These are phyloP conservation scores for Glonium stellatum DNA, from an alignment of 495 filamentous ascomycete species.

Conservation along the genomic window DNA sequence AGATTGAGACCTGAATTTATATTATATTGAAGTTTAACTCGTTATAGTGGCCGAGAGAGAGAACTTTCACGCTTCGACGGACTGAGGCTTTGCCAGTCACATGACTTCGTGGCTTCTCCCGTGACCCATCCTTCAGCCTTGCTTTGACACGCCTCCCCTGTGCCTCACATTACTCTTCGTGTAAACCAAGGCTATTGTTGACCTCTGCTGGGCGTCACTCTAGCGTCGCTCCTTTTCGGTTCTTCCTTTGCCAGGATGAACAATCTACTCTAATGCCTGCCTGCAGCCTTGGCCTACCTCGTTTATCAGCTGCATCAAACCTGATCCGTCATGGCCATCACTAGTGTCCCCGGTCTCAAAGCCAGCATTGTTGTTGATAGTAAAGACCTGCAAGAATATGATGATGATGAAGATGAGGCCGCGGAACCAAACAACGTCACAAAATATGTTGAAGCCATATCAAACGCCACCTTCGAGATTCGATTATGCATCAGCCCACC, in stretches of 20 bases:
- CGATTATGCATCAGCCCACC: neutral
- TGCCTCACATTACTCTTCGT: no score
- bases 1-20: neutral
- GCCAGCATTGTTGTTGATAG: constrained; percentile 15
- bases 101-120: no score
- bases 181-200: no score
- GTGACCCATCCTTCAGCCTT: no score
- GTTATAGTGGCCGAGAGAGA: neutral
- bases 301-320: neutral
- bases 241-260: neutral
- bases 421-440: constrained; percentile 5
- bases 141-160: no score
- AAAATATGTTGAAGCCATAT: constrained; percentile 10
- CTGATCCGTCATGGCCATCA: constrained; percentile 16
- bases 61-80: no score
- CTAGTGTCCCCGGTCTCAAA: constrained; percentile 3
- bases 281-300: neutral
- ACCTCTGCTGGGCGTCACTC: no score
- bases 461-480: neutral
- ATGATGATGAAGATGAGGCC: constrained; percentile 12
- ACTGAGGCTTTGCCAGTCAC: no score
- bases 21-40: neutral
- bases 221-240: neutral
- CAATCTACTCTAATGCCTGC: neutral
- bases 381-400: constrained; percentile 9